Conservation (phyloP, 2,329 filamentous ascomycete genomes). For the Paecilomyces fulvus region DNA sequence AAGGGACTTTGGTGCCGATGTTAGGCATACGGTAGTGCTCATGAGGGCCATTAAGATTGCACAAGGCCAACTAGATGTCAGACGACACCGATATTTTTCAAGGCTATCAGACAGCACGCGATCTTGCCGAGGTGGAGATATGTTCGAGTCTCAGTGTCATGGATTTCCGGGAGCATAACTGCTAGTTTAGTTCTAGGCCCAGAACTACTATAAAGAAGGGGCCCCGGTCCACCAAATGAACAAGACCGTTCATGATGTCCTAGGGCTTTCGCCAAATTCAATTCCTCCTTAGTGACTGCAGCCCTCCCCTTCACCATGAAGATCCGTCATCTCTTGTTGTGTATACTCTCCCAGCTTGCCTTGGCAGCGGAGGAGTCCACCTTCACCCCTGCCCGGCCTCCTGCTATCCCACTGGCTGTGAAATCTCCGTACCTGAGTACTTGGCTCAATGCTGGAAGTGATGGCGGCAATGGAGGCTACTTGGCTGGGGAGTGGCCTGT, state of each 20-base stretch:
- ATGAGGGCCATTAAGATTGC: background rate
- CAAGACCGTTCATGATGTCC: background rate
- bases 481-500: constrained; percentile 61
- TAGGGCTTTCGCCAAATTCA: background rate
- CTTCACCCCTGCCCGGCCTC: constrained; percentile 57
- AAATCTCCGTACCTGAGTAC: constrained; percentile 66
- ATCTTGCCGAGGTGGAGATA: background rate
- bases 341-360: constrained; percentile 16
- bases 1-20: background rate
- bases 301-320: constrained; percentile 19
- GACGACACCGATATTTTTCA: background rate
- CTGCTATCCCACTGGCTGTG: constrained; percentile 63
- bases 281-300: background rate
- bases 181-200: background rate
- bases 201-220: background rate
- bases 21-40: background rate
- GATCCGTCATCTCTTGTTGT: constrained; percentile 15
- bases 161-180: background rate
- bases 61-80: background rate
- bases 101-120: background rate
- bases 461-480: constrained; percentile 56
- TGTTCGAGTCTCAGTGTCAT: background rate
- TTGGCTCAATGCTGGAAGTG: constrained; percentile 56
- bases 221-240: background rate
- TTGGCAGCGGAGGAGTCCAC: constrained; percentile 36